These are phyloP conservation scores for Sindora glabra DNA, from an alignment of 306 rosid genomes.

Conservation along the genomic window DNA sequence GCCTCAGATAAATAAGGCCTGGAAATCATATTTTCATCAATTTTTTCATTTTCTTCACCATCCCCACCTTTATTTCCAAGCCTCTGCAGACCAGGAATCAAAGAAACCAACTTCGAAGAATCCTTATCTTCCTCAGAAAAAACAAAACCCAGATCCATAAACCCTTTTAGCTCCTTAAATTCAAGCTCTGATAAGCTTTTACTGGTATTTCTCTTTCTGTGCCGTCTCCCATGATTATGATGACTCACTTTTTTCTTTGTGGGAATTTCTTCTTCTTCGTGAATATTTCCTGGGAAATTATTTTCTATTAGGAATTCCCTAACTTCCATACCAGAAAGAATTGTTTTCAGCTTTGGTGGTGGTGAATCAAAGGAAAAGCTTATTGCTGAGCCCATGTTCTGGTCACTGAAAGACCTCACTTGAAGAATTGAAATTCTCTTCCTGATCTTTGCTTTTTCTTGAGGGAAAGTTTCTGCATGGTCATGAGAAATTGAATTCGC, in stretches of 20 bases:
- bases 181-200: constrained; percentile 65
- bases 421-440: constrained; percentile 16
- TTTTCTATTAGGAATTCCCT: constrained; percentile 15
- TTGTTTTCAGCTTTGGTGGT: constrained; percentile 31
- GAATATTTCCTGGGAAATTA: neutral
- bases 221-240: constrained; percentile 6
- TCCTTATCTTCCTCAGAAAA: constrained; percentile 63
- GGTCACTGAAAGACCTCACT: constrained; percentile 45
- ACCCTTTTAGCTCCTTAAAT: constrained; percentile 68
- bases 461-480: no score
- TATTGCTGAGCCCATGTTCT: constrained; percentile 11
- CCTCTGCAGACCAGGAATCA: constrained; percentile 70
- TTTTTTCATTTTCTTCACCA: constrained; percentile 9
- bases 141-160: constrained; percentile 85
- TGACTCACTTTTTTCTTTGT: neutral
- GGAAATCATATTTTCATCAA: constrained; percentile 21
- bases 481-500: neutral
- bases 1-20: constrained; percentile 83
- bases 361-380: constrained; percentile 16
- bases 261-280: neutral
- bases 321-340: constrained; percentile 41
- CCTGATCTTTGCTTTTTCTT: no score
- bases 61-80: constrained; percentile 21
- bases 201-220: neutral
- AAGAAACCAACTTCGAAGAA: constrained; percentile 45